These are phyloP conservation scores for Blastobotrys serpentis DNA, from an alignment of 1,139 yeast species.

Conservation along the genomic window DNA sequence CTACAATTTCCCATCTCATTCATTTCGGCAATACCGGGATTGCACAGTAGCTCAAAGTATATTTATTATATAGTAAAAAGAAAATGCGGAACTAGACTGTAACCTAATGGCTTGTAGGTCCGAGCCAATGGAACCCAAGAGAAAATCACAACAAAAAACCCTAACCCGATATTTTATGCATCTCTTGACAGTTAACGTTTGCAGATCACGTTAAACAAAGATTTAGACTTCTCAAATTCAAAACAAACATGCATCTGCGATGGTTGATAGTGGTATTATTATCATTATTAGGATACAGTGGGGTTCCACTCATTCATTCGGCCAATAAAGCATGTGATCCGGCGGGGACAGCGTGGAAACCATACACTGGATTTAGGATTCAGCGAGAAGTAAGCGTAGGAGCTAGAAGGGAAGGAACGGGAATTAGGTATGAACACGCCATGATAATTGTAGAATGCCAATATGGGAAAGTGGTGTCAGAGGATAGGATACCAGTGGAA, in stretches of 20 bases:
- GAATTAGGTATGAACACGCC: neutral
- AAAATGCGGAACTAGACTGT: too few relatives aligned
- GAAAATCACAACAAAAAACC: too few relatives aligned
- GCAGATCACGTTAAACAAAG: too few relatives aligned
- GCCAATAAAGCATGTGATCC: conserved; percentile 9
- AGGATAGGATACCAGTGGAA: neutral
- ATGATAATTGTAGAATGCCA: conserved; percentile 15
- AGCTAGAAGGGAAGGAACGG: neutral
- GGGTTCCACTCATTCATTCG: neutral
- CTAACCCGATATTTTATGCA: neutral
- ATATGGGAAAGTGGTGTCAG: conserved; percentile 10
- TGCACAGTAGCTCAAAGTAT: too few relatives aligned
- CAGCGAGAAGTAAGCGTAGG: conserved; percentile 11
- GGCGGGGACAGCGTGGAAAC: conserved; percentile 6
- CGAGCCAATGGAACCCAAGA: too few relatives aligned
- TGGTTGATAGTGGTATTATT: neutral
- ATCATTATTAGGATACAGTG: neutral
- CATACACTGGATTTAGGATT: conserved; percentile 11
- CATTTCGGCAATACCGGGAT: too few relatives aligned
- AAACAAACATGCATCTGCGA: neutral
- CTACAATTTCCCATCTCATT: too few relatives aligned
- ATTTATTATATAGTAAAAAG: too few relatives aligned
- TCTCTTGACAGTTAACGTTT: too few relatives aligned
- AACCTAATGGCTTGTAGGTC: too few relatives aligned
- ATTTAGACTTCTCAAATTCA: too few relatives aligned